These are phyloP conservation scores for Lactuca sativa DNA, from an alignment of 129 eudicot species.

Conservation along the genomic window DNA sequence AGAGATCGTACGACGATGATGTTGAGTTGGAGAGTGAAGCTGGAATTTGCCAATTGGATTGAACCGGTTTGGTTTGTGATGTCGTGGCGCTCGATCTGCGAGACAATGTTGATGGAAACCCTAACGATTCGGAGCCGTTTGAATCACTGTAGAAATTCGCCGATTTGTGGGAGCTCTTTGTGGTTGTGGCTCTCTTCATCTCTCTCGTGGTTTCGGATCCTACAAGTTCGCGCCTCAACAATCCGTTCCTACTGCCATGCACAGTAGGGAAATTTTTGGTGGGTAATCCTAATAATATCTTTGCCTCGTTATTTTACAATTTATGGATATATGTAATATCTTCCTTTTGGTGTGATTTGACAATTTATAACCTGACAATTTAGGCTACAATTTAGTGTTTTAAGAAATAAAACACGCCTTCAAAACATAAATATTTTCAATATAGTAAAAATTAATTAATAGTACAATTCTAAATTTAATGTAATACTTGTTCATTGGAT, in stretches of 20 bases:
- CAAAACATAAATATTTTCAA: too few relatives aligned
- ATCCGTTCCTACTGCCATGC: background rate
- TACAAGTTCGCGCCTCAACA: conserved; percentile 21
- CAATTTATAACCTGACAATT: too few relatives aligned
- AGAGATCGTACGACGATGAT: conserved; percentile 16
- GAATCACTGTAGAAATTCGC: conserved; percentile 34
- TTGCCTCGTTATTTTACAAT: too few relatives aligned
- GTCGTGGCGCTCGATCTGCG: conserved; percentile 35
- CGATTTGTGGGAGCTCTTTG: conserved; percentile 43
- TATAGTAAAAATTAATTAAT: too few relatives aligned
- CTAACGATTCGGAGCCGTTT: conserved; percentile 54
- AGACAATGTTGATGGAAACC: conserved; percentile 22
- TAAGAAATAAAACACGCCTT: too few relatives aligned
- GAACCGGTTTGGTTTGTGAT: conserved; percentile 21
- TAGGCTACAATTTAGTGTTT: too few relatives aligned
- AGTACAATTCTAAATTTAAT: too few relatives aligned
- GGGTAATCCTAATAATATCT: background rate
- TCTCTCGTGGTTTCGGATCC: conserved; percentile 22
- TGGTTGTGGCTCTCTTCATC: conserved; percentile 41
- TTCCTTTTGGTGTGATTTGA: too few relatives aligned
- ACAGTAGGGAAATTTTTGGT: background rate
- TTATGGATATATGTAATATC: too few relatives aligned
- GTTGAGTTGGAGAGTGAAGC: conserved; percentile 23
- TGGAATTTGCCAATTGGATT: conserved; percentile 17
- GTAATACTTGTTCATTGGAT: too few relatives aligned